These are phyloP conservation scores for Chimonanthus salicifolius DNA, from an alignment of 164 flowering plant genomes.

Conservation along the genomic window DNA sequence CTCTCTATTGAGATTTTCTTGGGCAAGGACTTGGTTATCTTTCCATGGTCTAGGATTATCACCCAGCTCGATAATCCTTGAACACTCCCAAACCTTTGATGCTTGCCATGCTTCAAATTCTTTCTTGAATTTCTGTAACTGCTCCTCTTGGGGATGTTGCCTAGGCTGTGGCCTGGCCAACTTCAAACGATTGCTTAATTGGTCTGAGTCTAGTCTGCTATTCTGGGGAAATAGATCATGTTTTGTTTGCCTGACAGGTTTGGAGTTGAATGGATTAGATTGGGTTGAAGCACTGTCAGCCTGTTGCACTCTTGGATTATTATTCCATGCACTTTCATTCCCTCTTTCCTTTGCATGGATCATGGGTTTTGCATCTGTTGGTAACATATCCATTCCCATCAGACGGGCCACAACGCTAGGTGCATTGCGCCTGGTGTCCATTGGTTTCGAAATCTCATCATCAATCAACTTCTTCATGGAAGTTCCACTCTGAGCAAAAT, in stretches of 20 bases:
- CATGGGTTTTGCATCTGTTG: slow-evolving; percentile 38
- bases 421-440: slow-evolving; percentile 38
- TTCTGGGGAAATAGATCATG: slow-evolving; percentile 15
- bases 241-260: slow-evolving; percentile 26
- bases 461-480: slow-evolving; percentile 71
- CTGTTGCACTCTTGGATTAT: slow-evolving; percentile 25
- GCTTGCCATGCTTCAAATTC: slow-evolving; percentile 97
- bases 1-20: slow-evolving; percentile 49
- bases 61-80: slow-evolving; percentile 43
- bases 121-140: slow-evolving; percentile 88
- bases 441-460: slow-evolving; percentile 54
- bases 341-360: slow-evolving; percentile 30
- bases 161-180: slow-evolving; percentile 46
- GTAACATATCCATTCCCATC: slow-evolving; percentile 82
- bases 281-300: slow-evolving; percentile 20
- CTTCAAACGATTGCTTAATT: slow-evolving; percentile 18
- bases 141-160: slow-evolving; percentile 96
- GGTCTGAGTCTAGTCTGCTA: slow-evolving; percentile 22
- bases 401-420: slow-evolving; percentile 87
- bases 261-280: slow-evolving; percentile 28
- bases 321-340: slow-evolving; percentile 19
- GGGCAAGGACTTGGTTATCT: slow-evolving; percentile 31
- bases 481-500: slow-evolving; percentile 36
- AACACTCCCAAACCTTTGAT: slow-evolving; percentile 60
- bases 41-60: slow-evolving; percentile 28